Evolutionary conservation across 2,329 filamentous ascomycete species (phyloP).

Genomic region (Xylariaceae sp.): DNA sequence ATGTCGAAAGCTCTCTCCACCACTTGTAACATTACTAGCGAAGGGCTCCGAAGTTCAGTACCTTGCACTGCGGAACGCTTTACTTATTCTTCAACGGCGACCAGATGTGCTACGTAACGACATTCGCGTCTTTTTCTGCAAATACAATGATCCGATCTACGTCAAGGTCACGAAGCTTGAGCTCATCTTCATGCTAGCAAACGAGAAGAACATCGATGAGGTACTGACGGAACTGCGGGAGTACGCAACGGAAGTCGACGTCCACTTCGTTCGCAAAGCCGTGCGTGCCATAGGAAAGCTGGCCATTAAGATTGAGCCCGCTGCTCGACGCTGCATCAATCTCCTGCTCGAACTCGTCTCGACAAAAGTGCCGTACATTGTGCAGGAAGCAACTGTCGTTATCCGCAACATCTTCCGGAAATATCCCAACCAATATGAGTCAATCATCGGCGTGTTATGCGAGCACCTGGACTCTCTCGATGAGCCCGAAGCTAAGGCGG

Average conservation of each 20-base stretch:
- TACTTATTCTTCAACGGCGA: constrained; percentile 89
- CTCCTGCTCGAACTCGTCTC: constrained; percentile 90
- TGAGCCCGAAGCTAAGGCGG: constrained; percentile 96
- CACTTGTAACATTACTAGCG: constrained; percentile 90
- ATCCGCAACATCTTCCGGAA: constrained; percentile 99
- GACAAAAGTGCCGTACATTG: constrained; percentile 98
- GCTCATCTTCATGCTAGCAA: constrained; percentile 98
- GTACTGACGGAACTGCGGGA: constrained; percentile 93
- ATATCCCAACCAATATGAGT: constrained; percentile 98
- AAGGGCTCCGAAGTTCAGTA: constrained; percentile 99
- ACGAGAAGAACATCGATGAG: constrained; percentile 92
- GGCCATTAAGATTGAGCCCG: constrained; percentile 97
- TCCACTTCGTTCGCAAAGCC: constrained; percentile 97
- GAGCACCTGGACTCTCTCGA: constrained; percentile 96
- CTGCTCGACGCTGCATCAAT: constrained; percentile 89
- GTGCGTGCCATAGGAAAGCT: constrained; percentile 97
- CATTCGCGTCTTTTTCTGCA: constrained; percentile 99
- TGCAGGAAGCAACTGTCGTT: constrained; percentile 97
- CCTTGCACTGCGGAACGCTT: constrained; percentile 87
- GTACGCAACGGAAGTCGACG: constrained; percentile 97
- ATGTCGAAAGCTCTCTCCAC: constrained; percentile 92
- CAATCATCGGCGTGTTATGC: constrained; percentile 93
- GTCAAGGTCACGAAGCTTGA: constrained; percentile 99
- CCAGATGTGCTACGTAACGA: constrained; percentile 95
- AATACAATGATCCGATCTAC: constrained; percentile 99